A percentile compares a stretch with the other conserved stretches of the same genome.
These are phyloP conservation scores for Puya raimondii DNA, from an alignment of 176 grass and related monocot species.

Conservation along the genomic window DNA sequence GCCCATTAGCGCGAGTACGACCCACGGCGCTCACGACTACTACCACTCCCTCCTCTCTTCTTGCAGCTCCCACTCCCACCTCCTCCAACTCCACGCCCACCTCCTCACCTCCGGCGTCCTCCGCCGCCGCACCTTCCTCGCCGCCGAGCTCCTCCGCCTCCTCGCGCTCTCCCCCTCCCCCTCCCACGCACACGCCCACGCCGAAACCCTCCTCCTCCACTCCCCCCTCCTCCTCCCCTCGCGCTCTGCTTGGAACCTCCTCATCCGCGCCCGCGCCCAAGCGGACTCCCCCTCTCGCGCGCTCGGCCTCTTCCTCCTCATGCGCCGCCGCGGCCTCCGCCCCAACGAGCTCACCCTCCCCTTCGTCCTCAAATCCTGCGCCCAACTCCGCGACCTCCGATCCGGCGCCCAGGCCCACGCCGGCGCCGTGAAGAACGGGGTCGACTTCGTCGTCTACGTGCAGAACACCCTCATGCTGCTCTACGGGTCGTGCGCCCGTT, in stretches of 20 bases:
- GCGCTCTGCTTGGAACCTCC: constrained; percentile 15
- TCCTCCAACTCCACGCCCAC: constrained; percentile 23
- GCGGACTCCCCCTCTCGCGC: background rate
- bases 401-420: constrained; percentile 27
- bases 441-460: constrained; percentile 30
- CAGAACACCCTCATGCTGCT: constrained; percentile 35
- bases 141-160: constrained; percentile 21
- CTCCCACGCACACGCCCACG: constrained; percentile 22
- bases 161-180: constrained; percentile 33
- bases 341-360: constrained; percentile 48
- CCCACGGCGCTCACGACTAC: background rate
- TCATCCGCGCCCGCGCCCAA: constrained; percentile 12
- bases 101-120: constrained; percentile 8
- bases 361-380: constrained; percentile 48
- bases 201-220: constrained; percentile 29
- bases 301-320: constrained; percentile 13
- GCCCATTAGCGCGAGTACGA: background rate
- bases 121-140: constrained; percentile 12
- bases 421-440: constrained; percentile 36
- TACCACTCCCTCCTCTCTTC: constrained; percentile 30
- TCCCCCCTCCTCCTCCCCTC: constrained; percentile 10
- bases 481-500: constrained; percentile 21
- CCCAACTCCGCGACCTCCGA: constrained; percentile 24
- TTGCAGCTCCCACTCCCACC: constrained; percentile 22
- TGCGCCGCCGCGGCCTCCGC: constrained; percentile 20